Base-by-base conservation (phyloP, 352 stramenopile genomes). In the Globisporangium solare region DNA sequence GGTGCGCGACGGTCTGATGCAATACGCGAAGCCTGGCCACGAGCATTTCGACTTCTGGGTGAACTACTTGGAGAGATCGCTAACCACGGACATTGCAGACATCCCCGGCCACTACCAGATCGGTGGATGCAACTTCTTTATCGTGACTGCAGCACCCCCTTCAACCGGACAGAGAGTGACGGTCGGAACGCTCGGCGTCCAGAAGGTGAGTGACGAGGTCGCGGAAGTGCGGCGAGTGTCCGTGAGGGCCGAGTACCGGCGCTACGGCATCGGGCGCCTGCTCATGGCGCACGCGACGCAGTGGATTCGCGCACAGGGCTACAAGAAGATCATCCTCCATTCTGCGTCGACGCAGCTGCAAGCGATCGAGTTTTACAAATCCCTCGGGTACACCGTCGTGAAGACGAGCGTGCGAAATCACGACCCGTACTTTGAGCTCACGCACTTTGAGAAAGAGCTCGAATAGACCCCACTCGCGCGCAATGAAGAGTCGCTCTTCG, bases 321-420 rank as follows among this genome's bases (percentile, higher is more conserved):
- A 60, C 45, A 17, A 22, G 31, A 53, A 60, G 46, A 13, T 56
- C 10, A 20, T 60, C 5, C 46, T 60, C 24, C 17, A 22, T 18
- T 41, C 20, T 3, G 46, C 17, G 8, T n/a, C 24, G 6, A 60
- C 41, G 41, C 20, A 40, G 42, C n/a, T 24, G n/a, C 24, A 43
- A 21, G 22, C 47, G 18, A 43, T 51, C 43, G 24, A 43, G 41
- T 60, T 60, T 37, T 60, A 60, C 32, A 27, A 60, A 11, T 56
- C 54, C 3, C 39, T 58, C 5, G 51, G 51, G 42, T 58, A 37
- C 21, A 14, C 22, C 21, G 20, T 48, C 48, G 8, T 15, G 18
- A 18, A 57, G 58, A 41, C 40, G 39, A 31, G 24, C 1, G 51
- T 58, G 21, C 24, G 24, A 15, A 18, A n/a, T 40, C 22, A 47